Base-by-base conservation (phyloP, 148 eudicot species). In the Nyssa sinensis region DNA sequence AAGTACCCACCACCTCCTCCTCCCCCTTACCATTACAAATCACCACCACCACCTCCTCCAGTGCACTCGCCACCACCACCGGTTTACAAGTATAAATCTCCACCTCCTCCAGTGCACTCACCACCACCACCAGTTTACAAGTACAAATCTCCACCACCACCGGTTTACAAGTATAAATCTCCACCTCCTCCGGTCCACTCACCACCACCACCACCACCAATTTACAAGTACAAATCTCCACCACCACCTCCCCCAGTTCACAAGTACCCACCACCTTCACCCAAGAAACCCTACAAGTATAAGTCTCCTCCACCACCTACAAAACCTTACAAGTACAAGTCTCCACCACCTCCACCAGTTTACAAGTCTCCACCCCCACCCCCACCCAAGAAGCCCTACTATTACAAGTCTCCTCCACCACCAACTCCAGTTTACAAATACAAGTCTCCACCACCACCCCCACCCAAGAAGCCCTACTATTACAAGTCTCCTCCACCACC, bases 401-500 rank as follows among this genome's bases (percentile, higher is more conserved):
- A 32, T 0, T 31, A 64, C 51, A 66, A 57, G 32, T 62, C 71
- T 47, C 76, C 67, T 3, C 73, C 70, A 25, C 75, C 78, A 51
- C 81, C 74, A 10, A 78, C 82, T 1, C 78, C 73, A 30, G 72
- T 67, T 21, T 41, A 76, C 67, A 71, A 70, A n/a, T n/a, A n/a
- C n/a, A n/a, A 64, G 19, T 70, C 80, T 3, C 71, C 77, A 16
- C 81, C 81, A 37, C 53, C 44, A 39, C 77, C 64, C 21, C 62
- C 51, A 13, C 62, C 73, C 5, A 24, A 47, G 23, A 51, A 17
- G 27, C 37, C 34, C 27, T 28, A 51, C 37, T 4, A 59, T 3
- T 65, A 58, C 17, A 60, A 59, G 68, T 70, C 85, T 13, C 72
- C 84, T 0, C 80, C 57, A 0, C 75, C 79, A 9, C 87, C 86